These are phyloP conservation scores for Sporothrix schenckii DNA, from an alignment of 2,329 filamentous ascomycete genomes.

Conservation along the genomic window DNA sequence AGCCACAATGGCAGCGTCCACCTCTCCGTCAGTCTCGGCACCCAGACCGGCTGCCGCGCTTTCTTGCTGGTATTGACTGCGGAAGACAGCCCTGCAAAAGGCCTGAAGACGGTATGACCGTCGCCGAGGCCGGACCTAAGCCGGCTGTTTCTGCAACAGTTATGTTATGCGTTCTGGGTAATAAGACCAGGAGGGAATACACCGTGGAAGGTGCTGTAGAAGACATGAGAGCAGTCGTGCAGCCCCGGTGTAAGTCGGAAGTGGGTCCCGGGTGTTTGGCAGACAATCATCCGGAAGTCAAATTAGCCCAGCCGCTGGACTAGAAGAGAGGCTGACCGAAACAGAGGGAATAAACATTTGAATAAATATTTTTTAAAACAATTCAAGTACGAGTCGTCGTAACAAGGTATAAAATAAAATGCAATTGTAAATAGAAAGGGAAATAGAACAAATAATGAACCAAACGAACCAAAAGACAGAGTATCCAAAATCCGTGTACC, in stretches of 20 bases:
- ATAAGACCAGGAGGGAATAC: too few relatives aligned
- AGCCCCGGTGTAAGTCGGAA: neutral
- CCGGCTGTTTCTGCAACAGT: too few relatives aligned
- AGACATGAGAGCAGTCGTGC: neutral
- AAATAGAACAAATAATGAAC: neutral
- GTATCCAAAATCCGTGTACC: neutral
- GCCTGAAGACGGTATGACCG: too few relatives aligned
- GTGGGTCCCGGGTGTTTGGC: neutral
- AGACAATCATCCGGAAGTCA: too few relatives aligned
- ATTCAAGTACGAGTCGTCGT: neutral
- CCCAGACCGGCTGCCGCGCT: neutral
- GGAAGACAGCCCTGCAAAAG: constrained; percentile 20
- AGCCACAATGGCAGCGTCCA: neutral
- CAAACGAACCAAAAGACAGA: neutral
- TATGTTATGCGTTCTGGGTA: too few relatives aligned
- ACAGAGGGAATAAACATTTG: too few relatives aligned
- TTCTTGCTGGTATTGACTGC: constrained; percentile 1
- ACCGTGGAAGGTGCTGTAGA: neutral
- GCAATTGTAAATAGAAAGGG: neutral
- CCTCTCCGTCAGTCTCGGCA: neutral
- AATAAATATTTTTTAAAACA: neutral
- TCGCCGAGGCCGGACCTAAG: neutral
- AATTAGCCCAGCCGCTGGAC: too few relatives aligned
- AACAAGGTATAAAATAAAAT: constrained; percentile 1
- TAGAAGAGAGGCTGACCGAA: too few relatives aligned